Conservation (phyloP, 2,329 filamentous ascomycete genomes). For the Macroventuria anomochaeta region DNA sequence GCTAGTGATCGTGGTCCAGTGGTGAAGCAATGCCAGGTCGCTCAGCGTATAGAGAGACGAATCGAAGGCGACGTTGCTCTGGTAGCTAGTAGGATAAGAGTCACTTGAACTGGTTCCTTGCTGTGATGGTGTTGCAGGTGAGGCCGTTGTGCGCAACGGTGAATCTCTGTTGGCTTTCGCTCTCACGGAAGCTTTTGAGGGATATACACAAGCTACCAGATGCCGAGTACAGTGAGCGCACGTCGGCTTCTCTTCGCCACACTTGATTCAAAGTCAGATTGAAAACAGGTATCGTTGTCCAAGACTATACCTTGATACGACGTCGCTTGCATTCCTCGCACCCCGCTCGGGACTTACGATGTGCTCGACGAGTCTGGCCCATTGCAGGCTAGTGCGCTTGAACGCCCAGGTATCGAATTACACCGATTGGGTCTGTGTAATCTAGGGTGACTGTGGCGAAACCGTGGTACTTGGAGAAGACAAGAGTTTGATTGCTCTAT, state of each 20-base stretch:
- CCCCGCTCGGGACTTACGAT: slow-evolving; percentile 27
- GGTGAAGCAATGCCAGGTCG: slow-evolving; percentile 25
- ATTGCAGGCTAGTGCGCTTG: slow-evolving; percentile 3
- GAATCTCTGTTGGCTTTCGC: not conserved
- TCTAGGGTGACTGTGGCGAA: not conserved
- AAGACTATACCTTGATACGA: slow-evolving; percentile 27
- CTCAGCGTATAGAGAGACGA: slow-evolving; percentile 17
- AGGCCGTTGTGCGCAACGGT: not conserved
- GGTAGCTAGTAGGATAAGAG: not conserved
- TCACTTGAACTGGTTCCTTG: not conserved
- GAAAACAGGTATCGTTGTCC: too few relatives aligned
- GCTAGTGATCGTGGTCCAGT: slow-evolving; percentile 25
- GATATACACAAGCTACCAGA: slow-evolving; percentile 14
- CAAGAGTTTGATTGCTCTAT: not conserved
- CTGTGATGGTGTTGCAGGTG: not conserved
- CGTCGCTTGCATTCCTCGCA: slow-evolving; percentile 29
- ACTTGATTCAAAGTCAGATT: slow-evolving; percentile 2
- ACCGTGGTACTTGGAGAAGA: not conserved
- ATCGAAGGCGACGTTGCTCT: slow-evolving; percentile 1
- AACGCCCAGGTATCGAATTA: not conserved
- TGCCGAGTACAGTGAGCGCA: slow-evolving; percentile 21
- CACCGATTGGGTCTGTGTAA: not conserved
- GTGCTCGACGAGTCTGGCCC: slow-evolving; percentile 21
- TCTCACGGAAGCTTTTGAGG: not conserved
- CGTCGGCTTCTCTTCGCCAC: slow-evolving; percentile 20